Base-by-base conservation (phyloP, 495 filamentous ascomycete genomes). In the Pseudoneurospora amorphoporcata region DNA sequence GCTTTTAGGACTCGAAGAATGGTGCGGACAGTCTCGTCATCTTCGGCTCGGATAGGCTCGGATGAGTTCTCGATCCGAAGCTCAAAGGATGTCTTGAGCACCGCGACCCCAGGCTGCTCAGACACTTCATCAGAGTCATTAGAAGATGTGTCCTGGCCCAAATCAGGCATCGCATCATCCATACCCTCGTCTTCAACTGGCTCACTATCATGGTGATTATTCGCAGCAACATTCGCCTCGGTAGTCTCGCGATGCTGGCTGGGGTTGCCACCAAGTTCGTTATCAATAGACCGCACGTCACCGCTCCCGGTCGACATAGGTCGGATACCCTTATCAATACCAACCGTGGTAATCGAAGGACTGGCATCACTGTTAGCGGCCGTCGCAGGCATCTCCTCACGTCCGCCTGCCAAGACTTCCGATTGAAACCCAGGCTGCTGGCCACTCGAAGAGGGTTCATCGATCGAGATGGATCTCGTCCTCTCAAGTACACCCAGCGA, bases 11-110 rank as follows among this genome's bases (percentile, higher is more conserved):
- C 43, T 39, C 70, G 41, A 23, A 76, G 68, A 4, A 74, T 42
- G 45, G 71, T 70, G 29, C 39, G 76, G n/a, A 68, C 73, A 40
- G 73, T 53, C n/a, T 65, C 42, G n/a, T 79, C 76, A 58, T 80
- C 80, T 37, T 78, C 79, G 47, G 74, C 8, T 8, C 73, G 23
- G 53, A 3, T 58, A 12, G 45, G 45, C 19, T 53, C 29, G 19
- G 23, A 29, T 58, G 47, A 58, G 29, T 65, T 65, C 29, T 17
- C 53, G 6, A 65, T 29, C 47, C 4, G 19, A 29, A 6, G 14
- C 10, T 7, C 19, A 19, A 58, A 58, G 19, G 10, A 29, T 6
- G 10, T 7, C 19, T 6, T 29, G 47, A 14, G 19, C 47, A 58
- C 43, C 14, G 2, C 6, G 19, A 23, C 23, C 47, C 10, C 19